These are phyloP conservation scores for Arabis alpina DNA, from an alignment of 345 rosid genomes.

Conservation along the genomic window DNA sequence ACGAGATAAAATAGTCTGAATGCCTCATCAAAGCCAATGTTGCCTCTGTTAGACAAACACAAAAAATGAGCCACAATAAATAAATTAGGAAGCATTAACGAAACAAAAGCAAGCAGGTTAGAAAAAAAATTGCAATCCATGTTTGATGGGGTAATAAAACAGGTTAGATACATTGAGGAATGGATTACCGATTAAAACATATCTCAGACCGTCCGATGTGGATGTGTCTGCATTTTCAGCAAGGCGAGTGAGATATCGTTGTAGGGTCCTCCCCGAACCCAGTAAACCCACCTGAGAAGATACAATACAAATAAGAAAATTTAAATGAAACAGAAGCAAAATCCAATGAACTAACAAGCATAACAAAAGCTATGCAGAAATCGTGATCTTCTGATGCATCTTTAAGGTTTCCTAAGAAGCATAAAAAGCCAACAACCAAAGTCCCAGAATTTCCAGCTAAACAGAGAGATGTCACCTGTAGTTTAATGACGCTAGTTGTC, in stretches of 20 bases:
- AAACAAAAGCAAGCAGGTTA: too few species aligned
- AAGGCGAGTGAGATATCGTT: conserved; percentile 75
- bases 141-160: too few species aligned
- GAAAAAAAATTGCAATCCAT: neutral
- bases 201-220: conserved; percentile 75
- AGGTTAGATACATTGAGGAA: neutral
- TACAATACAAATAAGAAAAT: neutral
- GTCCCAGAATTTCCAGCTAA: too few species aligned
- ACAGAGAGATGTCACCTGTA: too few species aligned
- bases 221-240: conserved; percentile 91
- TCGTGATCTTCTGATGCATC: too few species aligned
- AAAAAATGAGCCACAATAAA: neutral
- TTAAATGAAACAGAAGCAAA: too few species aligned
- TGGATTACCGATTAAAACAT: conserved; percentile 74
- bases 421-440: too few species aligned
- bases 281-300: conserved; percentile 74
- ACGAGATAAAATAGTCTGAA: conserved; percentile 95
- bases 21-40: conserved; percentile 85
- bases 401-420: too few species aligned
- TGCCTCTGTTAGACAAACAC: conserved; percentile 65
- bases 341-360: too few species aligned
- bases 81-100: too few species aligned
- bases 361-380: too few species aligned
- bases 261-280: conserved; percentile 83
- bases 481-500: too few species aligned